phyloP scores from a whole-genome alignment of 2,329 filamentous ascomycete genomes.

The Trichoderma brevicompactum region DNA sequence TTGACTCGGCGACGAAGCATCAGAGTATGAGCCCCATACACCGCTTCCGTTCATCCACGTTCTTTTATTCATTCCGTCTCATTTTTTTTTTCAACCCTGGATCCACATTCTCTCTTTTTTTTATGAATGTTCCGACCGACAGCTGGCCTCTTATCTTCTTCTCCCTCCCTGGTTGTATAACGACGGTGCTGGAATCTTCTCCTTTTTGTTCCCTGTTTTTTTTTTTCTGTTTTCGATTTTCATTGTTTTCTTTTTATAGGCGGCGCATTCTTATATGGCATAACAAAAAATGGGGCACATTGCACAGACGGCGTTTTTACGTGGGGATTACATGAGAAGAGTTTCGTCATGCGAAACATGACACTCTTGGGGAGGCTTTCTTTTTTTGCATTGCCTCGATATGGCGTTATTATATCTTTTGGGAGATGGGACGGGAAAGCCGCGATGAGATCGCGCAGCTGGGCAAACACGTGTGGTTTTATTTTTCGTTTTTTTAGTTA shows the following conservation, averaged over 20 bases:
- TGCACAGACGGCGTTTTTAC: slow-evolving; percentile 25
- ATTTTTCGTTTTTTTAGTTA: background rate
- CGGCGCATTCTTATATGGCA: slow-evolving; percentile 21
- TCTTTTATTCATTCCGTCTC: background rate
- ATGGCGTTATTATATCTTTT: slow-evolving; percentile 19
- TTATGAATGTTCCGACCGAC: slow-evolving; percentile 21
- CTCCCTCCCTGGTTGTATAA: slow-evolving; percentile 8
- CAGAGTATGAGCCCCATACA: slow-evolving; percentile 37
- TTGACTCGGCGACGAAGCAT: slow-evolving; percentile 49
- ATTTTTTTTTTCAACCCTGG: slow-evolving; percentile 9
- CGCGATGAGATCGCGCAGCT: slow-evolving; percentile 20
- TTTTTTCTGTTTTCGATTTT: slow-evolving; percentile 8
- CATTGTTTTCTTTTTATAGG: slow-evolving; percentile 25
- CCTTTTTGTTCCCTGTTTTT: background rate
- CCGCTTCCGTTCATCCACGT: slow-evolving; percentile 7
- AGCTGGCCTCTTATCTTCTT: slow-evolving; percentile 22
- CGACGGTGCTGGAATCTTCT: slow-evolving; percentile 18
- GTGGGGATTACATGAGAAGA: slow-evolving; percentile 24
- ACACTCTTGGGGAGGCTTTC: slow-evolving; percentile 15
- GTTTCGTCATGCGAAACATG: slow-evolving; percentile 19
- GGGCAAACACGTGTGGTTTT: slow-evolving; percentile 7
- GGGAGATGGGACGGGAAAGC: slow-evolving; percentile 12
- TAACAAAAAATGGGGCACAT: slow-evolving; percentile 21
- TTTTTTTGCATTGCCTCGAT: slow-evolving; percentile 7
- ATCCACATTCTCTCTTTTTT: slow-evolving; percentile 22